Evolutionary conservation across 1,284 basidiomycete genomes (phyloP), one percentile per base, ranked within the genome.

Genomic region (Trichosporon inkin): DNA sequence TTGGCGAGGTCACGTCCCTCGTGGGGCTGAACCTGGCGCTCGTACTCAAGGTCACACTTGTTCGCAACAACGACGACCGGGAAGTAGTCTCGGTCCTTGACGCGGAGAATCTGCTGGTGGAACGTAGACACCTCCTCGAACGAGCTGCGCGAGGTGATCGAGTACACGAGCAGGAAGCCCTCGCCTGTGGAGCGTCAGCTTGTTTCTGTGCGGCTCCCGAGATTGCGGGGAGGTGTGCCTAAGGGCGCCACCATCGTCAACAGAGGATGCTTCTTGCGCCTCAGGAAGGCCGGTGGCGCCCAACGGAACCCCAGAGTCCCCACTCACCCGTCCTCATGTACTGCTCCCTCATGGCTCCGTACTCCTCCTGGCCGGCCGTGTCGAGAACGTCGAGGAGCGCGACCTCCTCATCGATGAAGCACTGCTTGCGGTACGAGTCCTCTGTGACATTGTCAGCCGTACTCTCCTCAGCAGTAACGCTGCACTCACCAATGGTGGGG

Each of bases 281-380:
- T 34, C 47, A 22, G 36, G 13, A 14, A 13, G 36, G 13, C 16
- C 36, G 32, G 38, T 17, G 14, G 11, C 39, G 20, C 41, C 6
- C 17, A 13, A 47, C 7, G 5, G 20, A 3, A 13, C 22, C 5
- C 28, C 16, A 11, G 14, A 14, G 24, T 5, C n/a, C 17, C 63
- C 68, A 95, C 93, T 55, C 57, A 72, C 75, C 75, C 36, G 74
- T 77, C 60, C 75, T 65, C 75, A 77, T 77, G 64, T 79, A 79
- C 63, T 79, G 78, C 60, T 79, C 78, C 56, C 78, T 67, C 78
- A 79, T 79, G 4, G 78, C 78, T 28, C 89, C 91, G 77, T 99
- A 99, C 82, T 99, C 95, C 80, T 99, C 95, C 80, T 99, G 95
- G 51, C 95, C 95, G 53, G 96, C 96, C 3, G 96, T 99, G 81